Percentiles rank a stretch among this genome's conserved stretches.
phyloP scores from a whole-genome alignment of 805 yeast species.

The Lipomyces spencermartinsiae region DNA sequence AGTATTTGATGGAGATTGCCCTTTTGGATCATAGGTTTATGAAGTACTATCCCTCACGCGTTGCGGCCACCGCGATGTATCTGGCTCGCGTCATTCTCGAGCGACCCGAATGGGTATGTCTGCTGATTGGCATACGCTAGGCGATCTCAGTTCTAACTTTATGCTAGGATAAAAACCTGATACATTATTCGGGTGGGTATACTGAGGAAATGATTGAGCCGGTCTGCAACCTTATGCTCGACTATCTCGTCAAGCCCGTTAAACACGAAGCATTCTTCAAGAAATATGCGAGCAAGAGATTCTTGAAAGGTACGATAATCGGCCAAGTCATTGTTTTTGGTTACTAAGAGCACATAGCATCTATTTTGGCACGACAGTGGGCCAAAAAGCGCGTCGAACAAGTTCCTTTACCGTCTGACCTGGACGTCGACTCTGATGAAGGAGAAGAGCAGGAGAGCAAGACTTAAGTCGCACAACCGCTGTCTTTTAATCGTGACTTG shows the following conservation, averaged over 20 bases:
- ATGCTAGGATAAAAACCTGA: slow-evolving; percentile 80
- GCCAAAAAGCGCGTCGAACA: slow-evolving; percentile 40
- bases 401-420: slow-evolving; percentile 22
- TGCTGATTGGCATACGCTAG: neutral
- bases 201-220: slow-evolving; percentile 73
- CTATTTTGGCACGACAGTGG: slow-evolving; percentile 48
- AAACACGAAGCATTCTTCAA: slow-evolving; percentile 91
- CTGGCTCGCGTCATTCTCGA: slow-evolving; percentile 77
- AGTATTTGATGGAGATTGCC: slow-evolving; percentile 87
- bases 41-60: slow-evolving; percentile 89
- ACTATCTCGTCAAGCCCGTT: slow-evolving; percentile 72
- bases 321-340: slow-evolving; percentile 34
- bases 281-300: slow-evolving; percentile 88
- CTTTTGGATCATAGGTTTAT: slow-evolving; percentile 89
- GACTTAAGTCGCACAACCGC: neutral
- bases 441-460: slow-evolving; percentile 10
- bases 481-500: neutral
- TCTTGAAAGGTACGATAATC: slow-evolving; percentile 62
- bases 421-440: slow-evolving; percentile 8
- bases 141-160: neutral
- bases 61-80: slow-evolving; percentile 95
- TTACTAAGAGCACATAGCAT: slow-evolving; percentile 43
- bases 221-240: slow-evolving; percentile 74
- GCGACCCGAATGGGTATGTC: slow-evolving; percentile 50
- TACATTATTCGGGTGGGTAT: slow-evolving; percentile 92